Evolutionary conservation across 169 alveolate genomes (phyloP).

Genomic region (Condylostoma magnum): DNA sequence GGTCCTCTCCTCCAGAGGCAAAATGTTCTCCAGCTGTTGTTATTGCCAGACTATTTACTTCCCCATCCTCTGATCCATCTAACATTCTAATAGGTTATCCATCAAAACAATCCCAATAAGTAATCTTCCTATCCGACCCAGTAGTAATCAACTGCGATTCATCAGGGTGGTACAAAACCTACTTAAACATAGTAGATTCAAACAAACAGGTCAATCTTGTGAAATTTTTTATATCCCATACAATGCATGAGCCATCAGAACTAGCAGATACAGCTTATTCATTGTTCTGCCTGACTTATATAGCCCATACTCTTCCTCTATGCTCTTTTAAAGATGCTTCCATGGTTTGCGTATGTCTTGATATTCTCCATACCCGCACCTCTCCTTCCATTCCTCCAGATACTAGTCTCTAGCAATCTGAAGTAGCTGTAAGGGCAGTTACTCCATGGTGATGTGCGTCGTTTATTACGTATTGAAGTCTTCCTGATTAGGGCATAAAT

Average conservation of each 20-base stretch:
- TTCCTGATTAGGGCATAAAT: conserved; percentile 91
- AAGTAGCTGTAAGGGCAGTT: conserved; percentile 77
- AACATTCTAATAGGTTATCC: conserved; percentile 88
- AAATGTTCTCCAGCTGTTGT: conserved; percentile 73
- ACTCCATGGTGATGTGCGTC: conserved; percentile 92
- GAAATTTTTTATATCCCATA: conserved; percentile 87
- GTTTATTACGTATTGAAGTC: conserved; percentile 82
- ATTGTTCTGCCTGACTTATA: conserved; percentile 68
- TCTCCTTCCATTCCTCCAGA: conserved; percentile 90
- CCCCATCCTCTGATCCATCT: conserved; percentile 89
- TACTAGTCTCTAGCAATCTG: conserved; percentile 42
- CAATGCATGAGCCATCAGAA: conserved; percentile 91
- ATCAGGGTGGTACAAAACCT: conserved; percentile 89
- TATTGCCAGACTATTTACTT: conserved; percentile 82
- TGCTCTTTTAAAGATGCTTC: conserved; percentile 88
- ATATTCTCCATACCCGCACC: conserved; percentile 90
- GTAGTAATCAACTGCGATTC: conserved; percentile 90
- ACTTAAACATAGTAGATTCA: conserved; percentile 88
- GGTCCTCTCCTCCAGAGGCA: conserved; percentile 88
- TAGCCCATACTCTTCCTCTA: conserved; percentile 83
- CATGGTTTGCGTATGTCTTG: conserved; percentile 81
- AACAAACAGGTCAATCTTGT: conserved; percentile 84
- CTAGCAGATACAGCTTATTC: conserved; percentile 90
- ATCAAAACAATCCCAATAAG: conserved; percentile 90
- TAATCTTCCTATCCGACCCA: conserved; percentile 82